Evolutionary conservation across 345 rosid species (phyloP).

Genomic region (Rhodomyrtus tomentosa): DNA sequence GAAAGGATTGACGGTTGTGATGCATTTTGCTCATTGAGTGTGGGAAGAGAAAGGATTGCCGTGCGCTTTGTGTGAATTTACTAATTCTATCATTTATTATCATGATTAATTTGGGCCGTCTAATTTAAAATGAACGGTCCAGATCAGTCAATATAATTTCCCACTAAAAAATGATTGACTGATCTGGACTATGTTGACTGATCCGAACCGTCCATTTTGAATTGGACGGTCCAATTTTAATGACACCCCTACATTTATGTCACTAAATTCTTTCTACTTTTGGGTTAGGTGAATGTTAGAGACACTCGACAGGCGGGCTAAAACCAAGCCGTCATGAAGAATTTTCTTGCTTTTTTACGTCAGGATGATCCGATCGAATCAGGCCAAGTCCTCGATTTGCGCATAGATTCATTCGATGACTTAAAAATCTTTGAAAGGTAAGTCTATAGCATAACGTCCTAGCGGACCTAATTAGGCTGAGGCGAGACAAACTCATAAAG

Average conservation of each 20-base stretch:
- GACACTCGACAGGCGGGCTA: neutral
- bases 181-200: no score
- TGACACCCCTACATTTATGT: no score
- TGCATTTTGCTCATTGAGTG: neutral
- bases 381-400: neutral
- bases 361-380: rapidly evolving
- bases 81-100: no score
- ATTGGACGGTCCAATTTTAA: no score
- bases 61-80: no score
- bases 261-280: no score
- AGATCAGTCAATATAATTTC: no score
- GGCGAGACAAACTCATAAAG: neutral
- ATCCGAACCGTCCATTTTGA: no score
- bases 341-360: rapidly evolving
- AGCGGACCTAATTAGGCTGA: neutral
- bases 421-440: neutral
- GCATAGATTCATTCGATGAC: neutral
- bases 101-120: no score
- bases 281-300: neutral
- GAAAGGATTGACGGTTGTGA: neutral
- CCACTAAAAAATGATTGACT: no score
- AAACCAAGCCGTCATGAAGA: neutral
- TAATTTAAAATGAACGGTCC: no score
- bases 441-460: neutral
- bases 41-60: neutral